Evolutionary conservation across 495 filamentous ascomycete species (phyloP).

Genomic region (Bathelium albidoporum): DNA sequence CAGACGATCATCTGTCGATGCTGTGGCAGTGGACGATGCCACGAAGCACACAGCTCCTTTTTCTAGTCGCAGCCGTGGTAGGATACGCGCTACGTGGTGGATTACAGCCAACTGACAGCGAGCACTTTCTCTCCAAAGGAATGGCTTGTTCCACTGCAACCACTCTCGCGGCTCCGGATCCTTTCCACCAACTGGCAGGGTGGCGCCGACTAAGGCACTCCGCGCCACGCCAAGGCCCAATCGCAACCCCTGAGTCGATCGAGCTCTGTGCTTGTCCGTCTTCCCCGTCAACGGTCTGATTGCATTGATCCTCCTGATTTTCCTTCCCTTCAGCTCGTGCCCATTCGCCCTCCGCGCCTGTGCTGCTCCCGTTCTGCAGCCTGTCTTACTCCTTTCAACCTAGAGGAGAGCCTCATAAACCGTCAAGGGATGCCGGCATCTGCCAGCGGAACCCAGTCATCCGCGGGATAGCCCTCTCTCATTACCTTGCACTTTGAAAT

Average conservation of each 20-base stretch:
- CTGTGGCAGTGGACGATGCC: background rate
- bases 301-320: conserved; percentile 1
- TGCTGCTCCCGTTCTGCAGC: background rate
- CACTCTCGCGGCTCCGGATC: background rate
- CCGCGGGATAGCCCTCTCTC: background rate
- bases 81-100: background rate
- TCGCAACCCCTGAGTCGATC: background rate
- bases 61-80: background rate
- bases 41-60: background rate
- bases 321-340: background rate
- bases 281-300: conserved; percentile 4
- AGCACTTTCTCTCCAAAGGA: background rate
- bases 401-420: background rate
- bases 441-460: background rate
- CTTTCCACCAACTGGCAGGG: background rate
- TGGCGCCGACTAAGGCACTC: background rate
- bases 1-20: background rate
- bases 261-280: background rate
- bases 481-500: background rate
- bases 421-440: background rate
- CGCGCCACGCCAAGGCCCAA: background rate
- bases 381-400: background rate
- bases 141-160: background rate
- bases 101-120: background rate
- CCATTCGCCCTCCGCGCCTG: background rate